These are phyloP conservation scores for Wickerhamiella sergipiensis DNA, from an alignment of 805 yeast species.

Conservation along the genomic window DNA sequence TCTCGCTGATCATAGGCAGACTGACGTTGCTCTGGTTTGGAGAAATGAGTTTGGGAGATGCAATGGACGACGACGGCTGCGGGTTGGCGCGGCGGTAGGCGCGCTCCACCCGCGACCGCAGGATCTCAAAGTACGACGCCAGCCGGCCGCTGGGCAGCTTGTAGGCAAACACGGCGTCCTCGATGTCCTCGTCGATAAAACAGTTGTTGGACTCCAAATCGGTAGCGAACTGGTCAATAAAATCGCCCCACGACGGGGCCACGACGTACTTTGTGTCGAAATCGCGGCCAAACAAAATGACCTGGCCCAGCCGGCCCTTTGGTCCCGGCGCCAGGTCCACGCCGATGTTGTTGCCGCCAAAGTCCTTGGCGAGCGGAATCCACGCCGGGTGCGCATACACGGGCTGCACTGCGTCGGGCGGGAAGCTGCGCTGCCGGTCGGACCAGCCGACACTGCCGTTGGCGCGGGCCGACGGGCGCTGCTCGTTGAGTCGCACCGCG, in stretches of 20 bases:
- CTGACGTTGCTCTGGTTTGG: constrained; percentile 9
- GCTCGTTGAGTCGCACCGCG: constrained; percentile 21
- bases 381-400: constrained; percentile 82
- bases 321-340: constrained; percentile 77
- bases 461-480: constrained; percentile 1
- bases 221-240: constrained; percentile 66
- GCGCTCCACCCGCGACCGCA: constrained; percentile 32
- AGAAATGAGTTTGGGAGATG: constrained; percentile 7
- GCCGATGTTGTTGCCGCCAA: constrained; percentile 83
- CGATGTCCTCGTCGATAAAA: constrained; percentile 49
- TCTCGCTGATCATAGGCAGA: constrained; percentile 3
- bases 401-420: constrained; percentile 58
- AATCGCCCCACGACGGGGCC: constrained; percentile 83
- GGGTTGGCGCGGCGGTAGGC: constrained; percentile 6
- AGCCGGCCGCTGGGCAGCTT: constrained; percentile 63
- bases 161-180: constrained; percentile 38
- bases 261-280: constrained; percentile 79
- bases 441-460: constrained; percentile 20
- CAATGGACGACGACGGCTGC: background rate
- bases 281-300: constrained; percentile 86
- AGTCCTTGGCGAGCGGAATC: constrained; percentile 85
- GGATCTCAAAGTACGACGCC: constrained; percentile 47
- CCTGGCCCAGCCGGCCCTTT: constrained; percentile 75
- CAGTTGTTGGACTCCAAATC: constrained; percentile 79
- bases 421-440: constrained; percentile 53